These are phyloP conservation scores for Lachnellula hyalina DNA, from an alignment of 2,329 filamentous ascomycete genomes.

Conservation along the genomic window DNA sequence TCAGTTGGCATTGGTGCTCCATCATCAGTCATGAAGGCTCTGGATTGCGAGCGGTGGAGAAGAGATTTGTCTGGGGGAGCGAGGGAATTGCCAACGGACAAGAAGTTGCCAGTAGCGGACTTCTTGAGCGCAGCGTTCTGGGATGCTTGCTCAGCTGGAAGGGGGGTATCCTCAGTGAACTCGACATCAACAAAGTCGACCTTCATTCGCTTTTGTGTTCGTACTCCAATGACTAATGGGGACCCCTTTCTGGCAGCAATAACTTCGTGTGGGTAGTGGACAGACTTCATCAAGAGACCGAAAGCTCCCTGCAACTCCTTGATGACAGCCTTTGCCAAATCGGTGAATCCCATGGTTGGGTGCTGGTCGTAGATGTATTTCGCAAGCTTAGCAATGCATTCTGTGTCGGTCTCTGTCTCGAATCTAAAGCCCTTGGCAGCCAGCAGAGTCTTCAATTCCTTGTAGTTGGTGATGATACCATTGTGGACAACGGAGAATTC, in stretches of 20 bases:
- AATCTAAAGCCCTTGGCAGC: constrained; percentile 95
- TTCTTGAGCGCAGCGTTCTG: constrained; percentile 98
- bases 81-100: constrained; percentile 64
- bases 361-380: constrained; percentile 98
- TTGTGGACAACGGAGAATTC: constrained; percentile 98
- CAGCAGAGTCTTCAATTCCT: constrained; percentile 93
- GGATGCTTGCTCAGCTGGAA: constrained; percentile 88
- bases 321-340: constrained; percentile 94
- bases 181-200: constrained; percentile 99
- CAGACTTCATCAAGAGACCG: constrained; percentile 94
- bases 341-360: constrained; percentile 90
- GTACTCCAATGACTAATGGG: constrained; percentile 92
- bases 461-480: constrained; percentile 99
- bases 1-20: constrained; percentile 96
- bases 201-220: constrained; percentile 99
- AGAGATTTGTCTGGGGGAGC: constrained; percentile 96
- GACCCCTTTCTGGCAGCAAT: constrained; percentile 98
- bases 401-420: constrained; percentile 98
- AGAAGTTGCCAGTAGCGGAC: constrained; percentile 59
- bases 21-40: constrained; percentile 97
- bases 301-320: constrained; percentile 98
- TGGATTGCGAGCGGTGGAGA: constrained; percentile 95
- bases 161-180: constrained; percentile 75
- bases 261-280: constrained; percentile 96
- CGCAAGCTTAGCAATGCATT: constrained; percentile 97